Percentiles rank a stretch among this genome's conserved stretches.
Conservation (phyloP, 768 basidiomycete genomes). For the Panaeolus papilionaceus region DNA sequence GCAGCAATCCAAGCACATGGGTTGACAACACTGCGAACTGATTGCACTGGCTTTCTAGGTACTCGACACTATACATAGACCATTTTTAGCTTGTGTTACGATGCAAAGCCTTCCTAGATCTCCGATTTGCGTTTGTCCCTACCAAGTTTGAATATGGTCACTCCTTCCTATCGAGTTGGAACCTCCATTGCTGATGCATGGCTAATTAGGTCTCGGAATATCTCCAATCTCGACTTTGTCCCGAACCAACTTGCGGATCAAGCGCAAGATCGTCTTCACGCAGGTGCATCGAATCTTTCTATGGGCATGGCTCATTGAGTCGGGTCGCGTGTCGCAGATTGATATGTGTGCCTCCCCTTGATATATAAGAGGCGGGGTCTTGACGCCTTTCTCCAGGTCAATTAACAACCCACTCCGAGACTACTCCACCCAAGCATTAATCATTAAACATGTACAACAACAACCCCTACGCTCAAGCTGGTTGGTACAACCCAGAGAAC, state of each 20-base stretch:
- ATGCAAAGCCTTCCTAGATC: not conserved
- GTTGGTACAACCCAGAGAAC: conserved; percentile 39
- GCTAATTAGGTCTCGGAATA: conserved; percentile 5
- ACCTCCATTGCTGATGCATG: conserved; percentile 7
- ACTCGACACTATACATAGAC: not conserved
- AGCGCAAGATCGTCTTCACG: conserved; percentile 1
- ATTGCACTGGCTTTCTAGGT: conserved; percentile 3
- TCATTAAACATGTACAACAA: conserved; percentile 28
- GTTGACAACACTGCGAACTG: conserved; percentile 5
- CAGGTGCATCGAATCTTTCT: conserved; percentile 7
- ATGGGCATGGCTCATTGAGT: not conserved
- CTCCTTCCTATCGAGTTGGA: conserved; percentile 9
- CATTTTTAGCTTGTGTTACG: conserved; percentile 12
- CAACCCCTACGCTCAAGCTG: conserved; percentile 39
- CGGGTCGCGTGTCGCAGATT: conserved; percentile 8
- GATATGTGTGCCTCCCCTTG: conserved; percentile 9
- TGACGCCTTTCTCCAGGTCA: conserved; percentile 5
- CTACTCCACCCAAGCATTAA: not conserved
- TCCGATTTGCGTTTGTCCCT: conserved; percentile 12
- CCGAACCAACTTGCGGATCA: conserved; percentile 12
- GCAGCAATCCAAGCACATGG: conserved; percentile 13
- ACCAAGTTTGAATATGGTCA: conserved; percentile 3
- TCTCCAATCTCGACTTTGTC: not conserved
- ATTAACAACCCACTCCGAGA: conserved; percentile 6
- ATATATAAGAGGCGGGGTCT: conserved; percentile 9